These are phyloP conservation scores for Malbranchea cinnamomea DNA, from an alignment of 2,329 filamentous ascomycete genomes.

Conservation along the genomic window DNA sequence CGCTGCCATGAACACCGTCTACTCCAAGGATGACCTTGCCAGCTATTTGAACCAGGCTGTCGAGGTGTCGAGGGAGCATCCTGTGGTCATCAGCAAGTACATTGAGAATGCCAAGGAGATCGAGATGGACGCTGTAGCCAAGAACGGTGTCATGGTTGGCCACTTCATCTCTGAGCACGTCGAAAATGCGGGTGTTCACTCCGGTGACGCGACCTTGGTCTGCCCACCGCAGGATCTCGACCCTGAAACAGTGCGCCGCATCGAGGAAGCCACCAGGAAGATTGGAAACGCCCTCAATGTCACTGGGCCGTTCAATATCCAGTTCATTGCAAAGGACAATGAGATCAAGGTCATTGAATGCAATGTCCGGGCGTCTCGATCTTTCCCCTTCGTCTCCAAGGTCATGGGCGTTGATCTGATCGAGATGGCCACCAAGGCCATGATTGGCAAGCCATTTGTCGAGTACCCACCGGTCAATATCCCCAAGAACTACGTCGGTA, in stretches of 20 bases:
- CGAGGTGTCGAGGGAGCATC: constrained; percentile 87
- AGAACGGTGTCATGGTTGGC: constrained; percentile 74
- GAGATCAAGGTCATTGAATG: constrained; percentile 99
- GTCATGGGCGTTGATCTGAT: constrained; percentile 96
- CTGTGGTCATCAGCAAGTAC: constrained; percentile 98
- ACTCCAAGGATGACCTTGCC: constrained; percentile 84
- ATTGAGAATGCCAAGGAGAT: constrained; percentile 99
- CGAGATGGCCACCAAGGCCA: constrained; percentile 96
- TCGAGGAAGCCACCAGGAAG: constrained; percentile 89
- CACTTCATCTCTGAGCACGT: constrained; percentile 99
- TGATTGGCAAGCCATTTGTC: constrained; percentile 67
- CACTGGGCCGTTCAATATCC: constrained; percentile 95
- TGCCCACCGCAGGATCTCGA: constrained; percentile 88
- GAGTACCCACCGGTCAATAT: constrained; percentile 70
- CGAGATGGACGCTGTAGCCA: constrained; percentile 96
- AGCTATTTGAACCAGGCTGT: constrained; percentile 79
- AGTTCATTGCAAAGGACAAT: constrained; percentile 99
- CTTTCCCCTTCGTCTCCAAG: constrained; percentile 97
- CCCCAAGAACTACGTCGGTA: constrained; percentile 70
- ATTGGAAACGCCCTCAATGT: constrained; percentile 89
- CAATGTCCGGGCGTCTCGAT: constrained; percentile 89
- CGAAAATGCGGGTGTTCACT: constrained; percentile 96
- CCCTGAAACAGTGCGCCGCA: constrained; percentile 71
- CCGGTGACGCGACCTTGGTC: constrained; percentile 91
- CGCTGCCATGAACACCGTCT: constrained; percentile 98